Base-by-base conservation (phyloP, 306 rosid genomes). In the Sindora glabra region DNA sequence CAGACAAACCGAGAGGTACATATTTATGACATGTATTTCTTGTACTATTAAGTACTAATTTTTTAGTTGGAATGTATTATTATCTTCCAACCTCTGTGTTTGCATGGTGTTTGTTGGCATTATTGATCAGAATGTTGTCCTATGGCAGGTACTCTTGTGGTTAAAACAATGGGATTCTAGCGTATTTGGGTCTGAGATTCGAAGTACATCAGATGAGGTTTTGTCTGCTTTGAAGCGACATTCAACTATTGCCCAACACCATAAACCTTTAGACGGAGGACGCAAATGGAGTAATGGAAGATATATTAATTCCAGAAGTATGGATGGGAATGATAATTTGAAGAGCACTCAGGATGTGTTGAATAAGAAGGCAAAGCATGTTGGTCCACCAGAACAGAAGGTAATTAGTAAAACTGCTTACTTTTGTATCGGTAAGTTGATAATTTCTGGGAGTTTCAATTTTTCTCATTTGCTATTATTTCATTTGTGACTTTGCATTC, bases 1-100 rank as follows among this genome's bases (percentile, higher is more conserved):
- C 98, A 85, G 59, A 92, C 95, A 74, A 92, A 92, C 64, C 98
- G 96, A 9, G 98, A 85, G 96, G 98, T 85, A 76, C 48, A 39
- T 59, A 47, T 56, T 70, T 56, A 21, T 48, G 33, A 45, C 41
- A 47, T 56, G 5, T 38, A n/a, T 29, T 36, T 30, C 55, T 48
- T 64, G 30, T 54, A 44, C 10, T 7, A 14, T 55, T 47, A 17
- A 29, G 32, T 56, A 23, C 30, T 62, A 8, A 42, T 59, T 30
- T 57, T 69, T 27, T 44, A 30, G 44, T 44, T 56, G 26, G 17
- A 36, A 45, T 24, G 17, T 16, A 22, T 45, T 52, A 50, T 48
- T 67, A n/a, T n/a, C n/a, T 48, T 66, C 17, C 32, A 42, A 46
- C 45, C 65, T 49, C 57, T 38, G 24, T 44, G 26, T 47, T 29